phyloP scores from a whole-genome alignment of 306 rosid species.

The Elaeagnus macrophylla region DNA sequence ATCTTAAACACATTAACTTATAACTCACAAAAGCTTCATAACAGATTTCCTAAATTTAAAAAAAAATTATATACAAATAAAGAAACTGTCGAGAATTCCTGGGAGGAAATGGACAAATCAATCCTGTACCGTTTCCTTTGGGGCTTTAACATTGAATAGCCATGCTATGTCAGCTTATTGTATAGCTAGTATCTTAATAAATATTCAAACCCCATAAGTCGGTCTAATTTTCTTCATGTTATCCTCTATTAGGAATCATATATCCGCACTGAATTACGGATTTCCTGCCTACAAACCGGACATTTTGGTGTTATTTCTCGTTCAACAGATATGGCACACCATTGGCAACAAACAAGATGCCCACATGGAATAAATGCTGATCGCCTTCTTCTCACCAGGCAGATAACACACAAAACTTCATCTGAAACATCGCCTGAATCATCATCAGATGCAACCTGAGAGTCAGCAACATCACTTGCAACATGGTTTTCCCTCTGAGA shows the following conservation, averaged over 20 bases:
- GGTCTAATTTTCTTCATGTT: too few species aligned
- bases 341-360: constrained; percentile 79
- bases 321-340: constrained; percentile 61
- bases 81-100: too few species aligned
- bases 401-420: constrained; percentile 72
- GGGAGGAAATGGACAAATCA: too few species aligned
- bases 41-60: too few species aligned
- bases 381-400: constrained; percentile 77
- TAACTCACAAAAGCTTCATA: too few species aligned
- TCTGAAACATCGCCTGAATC: constrained; percentile 56
- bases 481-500: constrained; percentile 33
- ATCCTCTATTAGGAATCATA: constrained; percentile 40
- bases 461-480: constrained; percentile 16
- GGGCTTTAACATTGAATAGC: too few species aligned
- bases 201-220: too few species aligned
- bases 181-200: too few species aligned
- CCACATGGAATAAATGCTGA: constrained; percentile 85
- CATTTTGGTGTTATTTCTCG: constrained; percentile 63
- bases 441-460: constrained; percentile 33
- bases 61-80: too few species aligned
- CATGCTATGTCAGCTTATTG: too few species aligned
- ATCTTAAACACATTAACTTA: too few species aligned
- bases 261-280: constrained; percentile 56
- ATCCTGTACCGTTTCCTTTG: too few species aligned
- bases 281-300: constrained; percentile 81